Evolutionary conservation across 2,329 filamentous ascomycete genomes (phyloP), one percentile per base, ranked within the genome.

Genomic region (Samsoniella hepiali): DNA sequence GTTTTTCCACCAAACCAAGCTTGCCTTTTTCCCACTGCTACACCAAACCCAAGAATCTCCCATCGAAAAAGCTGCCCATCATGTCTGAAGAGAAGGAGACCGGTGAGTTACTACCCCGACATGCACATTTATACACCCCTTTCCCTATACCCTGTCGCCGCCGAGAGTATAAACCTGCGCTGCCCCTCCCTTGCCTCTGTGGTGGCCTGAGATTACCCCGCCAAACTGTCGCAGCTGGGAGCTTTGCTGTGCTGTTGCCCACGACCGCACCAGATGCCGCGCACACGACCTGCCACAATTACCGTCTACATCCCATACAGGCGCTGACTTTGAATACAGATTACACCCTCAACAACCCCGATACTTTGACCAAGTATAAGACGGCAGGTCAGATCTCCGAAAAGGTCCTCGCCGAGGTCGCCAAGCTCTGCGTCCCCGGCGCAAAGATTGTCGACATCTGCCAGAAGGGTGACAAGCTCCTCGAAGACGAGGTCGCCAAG

Each of bases 301-400:
- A 34, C 22, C 9, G 22, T 31, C 27, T 10, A 40, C 32, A 51
- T 45, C 44, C 6, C 5, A 0, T 54, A 34, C 40, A 44, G 13
- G n/a, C 17, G 51, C 53, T 66, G 54, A 65, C 53, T 32, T 11
- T 17, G 36, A 38, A 55, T 56, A 45, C 71, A 96, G 91, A 96
- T 77, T 93, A 96, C 82, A 86, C 91, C 70, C 87, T 97, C 78
- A 91, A 88, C 78, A 95, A 96, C 83, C 91, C 91, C 66, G 91
- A 96, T 77, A 97, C 93, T 72, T 86, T 99, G 72, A 98, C 95
- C 81, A 99, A 98, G 85, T 98, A 98, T 86, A 98, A 97, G 88
- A 93, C 91, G 69, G 95, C 95, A 64, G 94, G 91, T 67, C 85
- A 91, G 76, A 98, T 99, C 79, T 95, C 94, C 58, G 91, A 97